These are phyloP conservation scores for Cladosporium sp. DNA, from an alignment of 2,329 filamentous ascomycete genomes.

Conservation along the genomic window DNA sequence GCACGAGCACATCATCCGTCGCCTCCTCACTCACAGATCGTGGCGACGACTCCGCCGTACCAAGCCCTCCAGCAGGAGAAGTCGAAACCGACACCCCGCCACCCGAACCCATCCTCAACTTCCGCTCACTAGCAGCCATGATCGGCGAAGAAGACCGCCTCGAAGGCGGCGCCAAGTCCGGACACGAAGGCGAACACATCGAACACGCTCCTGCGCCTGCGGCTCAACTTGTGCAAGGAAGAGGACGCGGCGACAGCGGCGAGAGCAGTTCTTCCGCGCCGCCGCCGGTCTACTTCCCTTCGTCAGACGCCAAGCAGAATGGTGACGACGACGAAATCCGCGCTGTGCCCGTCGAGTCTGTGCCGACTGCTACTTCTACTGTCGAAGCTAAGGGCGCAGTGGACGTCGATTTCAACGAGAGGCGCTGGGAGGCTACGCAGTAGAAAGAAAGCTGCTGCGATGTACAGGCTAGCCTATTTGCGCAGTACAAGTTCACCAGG, in stretches of 20 bases:
- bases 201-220: slow-evolving; percentile 36
- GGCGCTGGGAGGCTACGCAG: slow-evolving; percentile 23
- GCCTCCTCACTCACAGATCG: slow-evolving; percentile 67
- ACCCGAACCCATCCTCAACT: slow-evolving; percentile 80
- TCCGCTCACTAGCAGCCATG: slow-evolving; percentile 68
- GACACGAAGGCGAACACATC: slow-evolving; percentile 39
- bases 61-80: slow-evolving; percentile 36
- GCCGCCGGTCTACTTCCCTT: background rate
- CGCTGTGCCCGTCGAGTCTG: slow-evolving; percentile 18
- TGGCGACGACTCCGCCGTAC: slow-evolving; percentile 50
- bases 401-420: slow-evolving; percentile 23
- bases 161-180: slow-evolving; percentile 35
- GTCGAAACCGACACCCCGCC: slow-evolving; percentile 51
- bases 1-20: slow-evolving; percentile 79
- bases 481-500: background rate
- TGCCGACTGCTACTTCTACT: slow-evolving; percentile 7
- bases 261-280: slow-evolving; percentile 21
- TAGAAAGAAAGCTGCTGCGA: background rate
- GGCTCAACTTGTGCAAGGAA: background rate
- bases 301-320: slow-evolving; percentile 18
- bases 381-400: slow-evolving; percentile 28
- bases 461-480: background rate
- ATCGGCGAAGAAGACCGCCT: slow-evolving; percentile 30
- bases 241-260: slow-evolving; percentile 31
- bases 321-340: slow-evolving; percentile 26